phyloP scores from a whole-genome alignment of 768 basidiomycete species.

The Podaxis rugospora region DNA sequence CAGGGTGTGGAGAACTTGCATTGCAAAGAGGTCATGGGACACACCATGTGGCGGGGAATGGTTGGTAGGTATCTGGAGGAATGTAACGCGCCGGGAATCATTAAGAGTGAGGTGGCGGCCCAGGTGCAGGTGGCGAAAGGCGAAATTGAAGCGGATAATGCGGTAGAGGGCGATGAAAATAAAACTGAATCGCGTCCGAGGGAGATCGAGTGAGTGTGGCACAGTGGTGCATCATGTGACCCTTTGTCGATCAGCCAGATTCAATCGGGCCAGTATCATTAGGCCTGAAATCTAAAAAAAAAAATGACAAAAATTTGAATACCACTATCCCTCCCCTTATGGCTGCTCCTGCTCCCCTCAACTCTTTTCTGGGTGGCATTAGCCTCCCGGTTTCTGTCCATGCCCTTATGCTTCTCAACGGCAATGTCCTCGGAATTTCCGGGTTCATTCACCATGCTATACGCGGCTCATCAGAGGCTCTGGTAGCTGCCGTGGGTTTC shows the following conservation, averaged over 20 bases:
- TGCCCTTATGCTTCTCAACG: slow-evolving; percentile 48
- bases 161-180: background rate
- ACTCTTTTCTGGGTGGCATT: slow-evolving; percentile 53
- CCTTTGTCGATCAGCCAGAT: background rate
- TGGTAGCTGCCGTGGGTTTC: slow-evolving; percentile 40
- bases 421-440: slow-evolving; percentile 55
- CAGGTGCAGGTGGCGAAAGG: slow-evolving; percentile 25
- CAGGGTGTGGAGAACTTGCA: slow-evolving; percentile 50
- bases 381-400: slow-evolving; percentile 49
- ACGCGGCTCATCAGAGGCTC: slow-evolving; percentile 38
- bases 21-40: slow-evolving; percentile 44
- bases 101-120: slow-evolving; percentile 28
- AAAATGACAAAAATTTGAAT: background rate
- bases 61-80: slow-evolving; percentile 40
- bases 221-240: background rate
- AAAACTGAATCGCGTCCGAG: background rate
- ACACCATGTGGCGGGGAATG: slow-evolving; percentile 45
- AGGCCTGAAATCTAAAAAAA: background rate
- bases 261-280: background rate
- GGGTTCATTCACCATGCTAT: slow-evolving; percentile 53
- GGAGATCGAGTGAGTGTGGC: background rate
- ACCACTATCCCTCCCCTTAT: slow-evolving; percentile 17
- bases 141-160: background rate
- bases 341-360: slow-evolving; percentile 41
- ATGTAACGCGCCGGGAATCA: slow-evolving; percentile 36